Conservation (phyloP, 306 rosid species). For the Hippophae rhamnoides region DNA sequence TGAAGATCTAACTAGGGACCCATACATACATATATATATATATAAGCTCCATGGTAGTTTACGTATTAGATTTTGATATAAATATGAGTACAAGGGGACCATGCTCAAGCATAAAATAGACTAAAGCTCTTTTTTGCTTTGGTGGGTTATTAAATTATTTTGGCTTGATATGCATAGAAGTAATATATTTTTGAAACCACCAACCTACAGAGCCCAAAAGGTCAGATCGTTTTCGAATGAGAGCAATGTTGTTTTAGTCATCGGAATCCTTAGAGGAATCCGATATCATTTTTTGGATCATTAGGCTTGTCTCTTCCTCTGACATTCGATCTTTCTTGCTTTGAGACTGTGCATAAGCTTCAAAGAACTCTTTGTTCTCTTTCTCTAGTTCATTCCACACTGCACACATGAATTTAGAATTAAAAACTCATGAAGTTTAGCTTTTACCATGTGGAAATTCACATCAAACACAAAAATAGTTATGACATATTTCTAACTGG, state of each 20-base stretch:
- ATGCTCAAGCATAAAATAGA: too few relatives aligned
- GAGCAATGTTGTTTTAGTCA: conserved; percentile 7
- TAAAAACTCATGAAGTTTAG: not conserved
- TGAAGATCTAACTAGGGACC: too few relatives aligned
- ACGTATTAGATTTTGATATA: too few relatives aligned
- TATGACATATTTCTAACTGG: too few relatives aligned
- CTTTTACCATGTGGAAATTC: not conserved
- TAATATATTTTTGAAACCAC: not conserved
- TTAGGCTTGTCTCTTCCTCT: conserved; percentile 73
- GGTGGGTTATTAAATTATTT: not conserved
- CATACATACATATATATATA: too few relatives aligned
- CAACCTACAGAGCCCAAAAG: conserved; percentile 10
- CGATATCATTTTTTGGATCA: conserved; percentile 67
- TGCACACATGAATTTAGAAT: not conserved
- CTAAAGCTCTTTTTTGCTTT: too few relatives aligned
- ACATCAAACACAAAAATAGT: too few relatives aligned
- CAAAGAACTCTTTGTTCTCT: conserved; percentile 86
- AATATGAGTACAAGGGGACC: too few relatives aligned
- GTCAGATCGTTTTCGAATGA: conserved; percentile 25
- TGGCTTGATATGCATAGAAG: not conserved
- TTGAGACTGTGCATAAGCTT: conserved; percentile 46
- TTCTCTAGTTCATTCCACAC: conserved; percentile 93
- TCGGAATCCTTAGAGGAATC: conserved; percentile 50
- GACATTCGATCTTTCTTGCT: conserved; percentile 57
- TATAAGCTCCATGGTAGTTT: too few relatives aligned